Conservation (phyloP, 768 basidiomycete species). For the Tricholoma sp. region DNA sequence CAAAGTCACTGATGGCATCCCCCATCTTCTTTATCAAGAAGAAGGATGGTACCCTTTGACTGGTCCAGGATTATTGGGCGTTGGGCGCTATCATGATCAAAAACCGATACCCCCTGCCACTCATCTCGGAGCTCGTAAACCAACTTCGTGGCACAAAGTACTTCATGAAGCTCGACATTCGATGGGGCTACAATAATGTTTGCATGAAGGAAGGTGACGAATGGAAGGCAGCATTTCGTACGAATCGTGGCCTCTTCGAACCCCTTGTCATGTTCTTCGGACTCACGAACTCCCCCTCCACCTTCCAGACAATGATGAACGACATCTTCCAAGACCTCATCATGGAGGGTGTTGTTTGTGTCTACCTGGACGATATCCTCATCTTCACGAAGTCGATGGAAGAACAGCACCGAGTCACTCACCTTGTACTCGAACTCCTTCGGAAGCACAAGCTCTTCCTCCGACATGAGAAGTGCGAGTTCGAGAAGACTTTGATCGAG, state of each 20-base stretch:
- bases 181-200: slow-evolving; percentile 32
- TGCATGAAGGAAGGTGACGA: slow-evolving; percentile 37
- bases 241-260: slow-evolving; percentile 27
- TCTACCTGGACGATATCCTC: too few species aligned
- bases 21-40: slow-evolving; percentile 26
- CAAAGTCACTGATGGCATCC: not conserved
- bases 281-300: slow-evolving; percentile 26
- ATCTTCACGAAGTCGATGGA: too few species aligned
- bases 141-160: slow-evolving; percentile 17
- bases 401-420: not conserved
- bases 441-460: too few species aligned
- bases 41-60: slow-evolving; percentile 26
- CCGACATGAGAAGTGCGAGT: too few species aligned
- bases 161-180: slow-evolving; percentile 36
- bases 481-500: too few species aligned
- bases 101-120: not conserved
- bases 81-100: slow-evolving; percentile 23
- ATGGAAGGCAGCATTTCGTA: slow-evolving; percentile 36
- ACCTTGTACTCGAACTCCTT: not conserved
- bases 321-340: slow-evolving; percentile 9
- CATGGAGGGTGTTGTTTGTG: not conserved
- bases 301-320: slow-evolving; percentile 28
- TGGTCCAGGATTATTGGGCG: slow-evolving; percentile 28
- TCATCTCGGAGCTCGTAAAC: slow-evolving; percentile 23
- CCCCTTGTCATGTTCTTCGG: slow-evolving; percentile 34